phyloP scores from a whole-genome alignment of 176 grass and related monocot species.

The Phoenix roebelenii region DNA sequence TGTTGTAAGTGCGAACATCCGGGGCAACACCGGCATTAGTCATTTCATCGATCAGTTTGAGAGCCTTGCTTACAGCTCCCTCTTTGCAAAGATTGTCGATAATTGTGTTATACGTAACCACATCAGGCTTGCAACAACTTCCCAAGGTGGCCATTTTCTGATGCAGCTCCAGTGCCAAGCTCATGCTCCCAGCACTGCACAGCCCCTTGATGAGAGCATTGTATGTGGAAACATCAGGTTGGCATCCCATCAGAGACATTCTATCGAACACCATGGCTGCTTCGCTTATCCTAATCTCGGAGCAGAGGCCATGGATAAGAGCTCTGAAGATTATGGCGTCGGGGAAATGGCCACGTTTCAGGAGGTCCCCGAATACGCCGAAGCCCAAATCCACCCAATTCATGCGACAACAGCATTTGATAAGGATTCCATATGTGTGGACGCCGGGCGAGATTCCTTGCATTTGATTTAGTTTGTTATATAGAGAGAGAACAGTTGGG shows the following conservation, averaged over 20 bases:
- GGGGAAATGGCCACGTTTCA: background rate
- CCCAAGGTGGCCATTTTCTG: conserved; percentile 16
- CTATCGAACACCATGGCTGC: conserved; percentile 11
- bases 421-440: conserved; percentile 15
- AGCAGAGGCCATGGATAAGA: conserved; percentile 15
- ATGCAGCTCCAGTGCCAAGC: background rate
- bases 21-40: background rate
- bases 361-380: conserved; percentile 1
- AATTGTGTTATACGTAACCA: conserved; percentile 1
- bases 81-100: conserved; percentile 22
- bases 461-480: conserved; percentile 1
- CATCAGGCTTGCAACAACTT: conserved; percentile 3
- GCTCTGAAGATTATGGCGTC: background rate
- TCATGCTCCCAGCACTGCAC: background rate
- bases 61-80: background rate
- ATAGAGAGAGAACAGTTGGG: conserved; percentile 11
- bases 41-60: conserved; percentile 5
- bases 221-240: conserved; percentile 3
- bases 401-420: conserved; percentile 14
- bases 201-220: conserved; percentile 11
- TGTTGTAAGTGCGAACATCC: background rate
- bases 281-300: conserved; percentile 3
- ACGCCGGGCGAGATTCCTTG: background rate
- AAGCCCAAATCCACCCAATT: conserved; percentile 1
- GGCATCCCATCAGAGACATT: conserved; percentile 26